Base-by-base conservation (phyloP, 228 moss, liverwort and hornwort species). In the Sphagnum fallax region DNA sequence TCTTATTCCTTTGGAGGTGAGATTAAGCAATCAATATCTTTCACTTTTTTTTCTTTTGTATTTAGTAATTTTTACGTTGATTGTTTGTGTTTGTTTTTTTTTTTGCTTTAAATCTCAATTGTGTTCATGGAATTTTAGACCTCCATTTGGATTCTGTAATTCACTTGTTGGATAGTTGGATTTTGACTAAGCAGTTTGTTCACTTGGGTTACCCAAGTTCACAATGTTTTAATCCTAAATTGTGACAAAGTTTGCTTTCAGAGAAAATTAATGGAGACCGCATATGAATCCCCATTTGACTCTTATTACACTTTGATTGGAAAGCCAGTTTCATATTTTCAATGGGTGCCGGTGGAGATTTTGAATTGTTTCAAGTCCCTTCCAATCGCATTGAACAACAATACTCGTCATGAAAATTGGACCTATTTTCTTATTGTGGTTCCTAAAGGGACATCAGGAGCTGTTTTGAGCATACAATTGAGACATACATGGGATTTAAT, bases 251-350 rank as follows among this genome's bases (percentile, higher is more conserved):
- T 12, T 55, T 1, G 1, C 6, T 67, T 64, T 16, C 74, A 86
- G 86, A 86, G 86, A 68, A 75, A 80, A 16, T 5, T 86, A 60
- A 60, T 78, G 32, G 86, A 86, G 55, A 82, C 78, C 6, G 58
- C 70, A 10, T 53, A 49, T 0, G 83, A 83, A 1, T 86, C 82
- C 6, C 86, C 80, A 0, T 86, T 83, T 10, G 78, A 83, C 68
- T 82, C 78, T 1, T 86, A 78, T 49, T 86, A 86, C 15, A 78
- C 74, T 4, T 6, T 69, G 5, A 5, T 52, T 6, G 14, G 63
- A n/a, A 69, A 75, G 14, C 58, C 18, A 10, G 11, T 55, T 1
- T 10, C n/a, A 10, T 47, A 65, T 58, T 67, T 70, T 6, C 80
- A 82, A 16, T 86, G 82, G 86, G 77, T 83, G 65, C 47, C 16